Conservation (phyloP, 305 asterid genomes). For the Fraxinus greggii region DNA sequence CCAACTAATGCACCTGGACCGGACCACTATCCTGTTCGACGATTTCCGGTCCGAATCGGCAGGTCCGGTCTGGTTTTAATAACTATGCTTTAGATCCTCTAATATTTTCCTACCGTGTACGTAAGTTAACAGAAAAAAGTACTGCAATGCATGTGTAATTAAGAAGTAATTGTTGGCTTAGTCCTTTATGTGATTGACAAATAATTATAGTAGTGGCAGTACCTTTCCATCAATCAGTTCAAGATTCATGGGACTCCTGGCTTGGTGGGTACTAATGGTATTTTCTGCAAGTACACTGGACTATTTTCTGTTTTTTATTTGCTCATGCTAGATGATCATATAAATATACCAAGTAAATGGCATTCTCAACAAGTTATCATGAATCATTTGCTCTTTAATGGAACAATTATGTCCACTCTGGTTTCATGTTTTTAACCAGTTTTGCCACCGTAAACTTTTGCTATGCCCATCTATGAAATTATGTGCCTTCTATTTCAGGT, state of each 20-base stretch:
- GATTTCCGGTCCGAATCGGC: neutral
- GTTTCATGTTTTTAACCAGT: neutral
- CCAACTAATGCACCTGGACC: neutral
- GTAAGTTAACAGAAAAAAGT: neutral
- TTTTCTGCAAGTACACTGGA: neutral
- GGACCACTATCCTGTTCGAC: neutral
- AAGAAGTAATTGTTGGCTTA: neutral
- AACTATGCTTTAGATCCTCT: neutral
- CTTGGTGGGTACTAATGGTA: neutral
- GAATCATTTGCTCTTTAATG: constrained; percentile 12
- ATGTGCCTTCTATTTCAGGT: constrained; percentile 27
- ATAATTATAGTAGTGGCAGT: neutral
- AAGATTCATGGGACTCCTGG: neutral
- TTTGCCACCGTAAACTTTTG: neutral
- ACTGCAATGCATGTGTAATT: neutral
- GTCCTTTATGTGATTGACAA: neutral
- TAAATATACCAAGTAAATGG: neutral
- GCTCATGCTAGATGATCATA: neutral
- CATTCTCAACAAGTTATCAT: neutral
- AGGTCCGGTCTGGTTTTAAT: neutral
- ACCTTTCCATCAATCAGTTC: neutral
- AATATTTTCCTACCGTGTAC: neutral
- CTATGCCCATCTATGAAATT: constrained; percentile 6
- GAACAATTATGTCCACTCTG: neutral
- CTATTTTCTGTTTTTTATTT: neutral